phyloP scores from a whole-genome alignment of 768 basidiomycete species.

The Chalciporus chontae region DNA sequence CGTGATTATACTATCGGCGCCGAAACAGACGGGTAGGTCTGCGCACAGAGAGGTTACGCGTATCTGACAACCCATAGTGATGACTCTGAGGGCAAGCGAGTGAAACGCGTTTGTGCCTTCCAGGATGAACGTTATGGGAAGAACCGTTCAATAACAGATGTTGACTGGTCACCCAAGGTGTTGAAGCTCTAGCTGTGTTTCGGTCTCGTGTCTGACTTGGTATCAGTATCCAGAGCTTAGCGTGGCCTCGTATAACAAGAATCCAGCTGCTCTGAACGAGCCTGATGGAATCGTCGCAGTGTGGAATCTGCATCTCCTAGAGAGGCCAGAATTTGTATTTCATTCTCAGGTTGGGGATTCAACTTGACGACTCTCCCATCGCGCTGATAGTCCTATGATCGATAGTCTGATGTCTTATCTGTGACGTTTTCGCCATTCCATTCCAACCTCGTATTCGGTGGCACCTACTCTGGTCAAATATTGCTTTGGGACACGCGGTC shows the following conservation, averaged over 20 bases:
- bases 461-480: slow-evolving; percentile 99
- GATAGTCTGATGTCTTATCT: slow-evolving; percentile 93
- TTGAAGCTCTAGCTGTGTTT: slow-evolving; percentile 5
- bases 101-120: slow-evolving; percentile 94
- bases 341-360: slow-evolving; percentile 81
- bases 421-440: slow-evolving; percentile 98
- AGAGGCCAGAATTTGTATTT: slow-evolving; percentile 96
- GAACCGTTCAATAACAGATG: slow-evolving; percentile 91
- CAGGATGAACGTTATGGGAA: slow-evolving; percentile 87
- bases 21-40: slow-evolving; percentile 74
- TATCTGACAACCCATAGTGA: slow-evolving; percentile 50
- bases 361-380: neutral
- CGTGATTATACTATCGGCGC: slow-evolving; percentile 92
- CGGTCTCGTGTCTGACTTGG: neutral
- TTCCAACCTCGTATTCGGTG: slow-evolving; percentile 94
- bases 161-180: slow-evolving; percentile 98
- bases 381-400: slow-evolving; percentile 3
- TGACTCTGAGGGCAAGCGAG: slow-evolving; percentile 83
- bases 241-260: slow-evolving; percentile 97
- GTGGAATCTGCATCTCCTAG: slow-evolving; percentile 94
- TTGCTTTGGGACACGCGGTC: slow-evolving; percentile 97
- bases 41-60: neutral
- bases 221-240: slow-evolving; percentile 90
- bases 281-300: slow-evolving; percentile 96
- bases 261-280: slow-evolving; percentile 87